Evolutionary conservation across 164 flowering plant genomes (phyloP), one percentile per base, ranked within the genome.

Genomic region (Dillenia suffruticosa): DNA sequence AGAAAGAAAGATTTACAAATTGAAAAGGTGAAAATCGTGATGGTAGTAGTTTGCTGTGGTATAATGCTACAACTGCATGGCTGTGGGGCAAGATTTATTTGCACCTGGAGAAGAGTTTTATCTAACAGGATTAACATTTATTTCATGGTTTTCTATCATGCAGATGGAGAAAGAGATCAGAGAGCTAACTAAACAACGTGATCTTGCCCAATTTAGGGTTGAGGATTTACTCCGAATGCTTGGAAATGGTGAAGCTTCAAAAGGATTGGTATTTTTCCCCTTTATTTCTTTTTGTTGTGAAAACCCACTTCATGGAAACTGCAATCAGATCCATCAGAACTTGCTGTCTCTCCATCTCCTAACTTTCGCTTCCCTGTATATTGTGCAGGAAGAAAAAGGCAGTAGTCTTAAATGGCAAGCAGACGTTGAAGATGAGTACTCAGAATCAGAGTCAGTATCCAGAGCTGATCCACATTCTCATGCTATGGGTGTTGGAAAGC

Each of bases 151-250:
- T 63, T 44, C 44, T 45, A 14, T 65, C 60, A 9, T 77, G 52
- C 81, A 95, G 99, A 79, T 95, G 95, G 97, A 84, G 72, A 87
- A 81, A 71, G 95, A 88, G 77, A 79, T 88, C 24, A 74, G 73
- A 73, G 95, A 88, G 71, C 73, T 92, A 62, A 82, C 68, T 14
- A 77, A 76, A 76, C 95, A 88, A 63, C 70, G 91, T 40, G 91
- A 92, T 79, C 80, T 90, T 67, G 92, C 92, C 77, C 84, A 92
- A 77, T 90, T 92, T 46, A 84, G 90, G 51, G 78, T 92, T 70
- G 78, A 95, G 70, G 92, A 90, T 76, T 68, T 89, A 64, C 72
- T 88, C 26, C 80, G 62, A 64, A 73, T 80, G 62, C 70, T 85
- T 63, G 84, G 80, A 63, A 72, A 74, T 74, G 80, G 73, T 67